Percentiles rank a stretch among this genome's conserved stretches.
phyloP scores from a whole-genome alignment of 2,329 filamentous ascomycete genomes.

The Davidsoniella virescens region DNA sequence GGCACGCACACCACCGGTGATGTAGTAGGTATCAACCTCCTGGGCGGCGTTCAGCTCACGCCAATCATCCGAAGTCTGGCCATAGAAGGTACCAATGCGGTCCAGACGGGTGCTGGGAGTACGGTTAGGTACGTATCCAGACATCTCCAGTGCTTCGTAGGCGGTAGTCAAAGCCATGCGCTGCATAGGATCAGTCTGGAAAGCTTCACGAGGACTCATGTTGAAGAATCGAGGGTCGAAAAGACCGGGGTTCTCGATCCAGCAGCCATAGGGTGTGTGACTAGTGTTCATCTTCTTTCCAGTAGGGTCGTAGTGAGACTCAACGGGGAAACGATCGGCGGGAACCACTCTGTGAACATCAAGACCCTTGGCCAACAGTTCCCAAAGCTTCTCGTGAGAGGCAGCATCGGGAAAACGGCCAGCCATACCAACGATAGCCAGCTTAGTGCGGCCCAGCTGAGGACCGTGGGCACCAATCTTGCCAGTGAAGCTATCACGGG shows the following conservation, averaged over 20 bases:
- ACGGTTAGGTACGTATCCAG: conserved; percentile 50
- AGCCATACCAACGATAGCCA: conserved; percentile 60
- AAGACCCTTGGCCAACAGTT: conserved; percentile 47
- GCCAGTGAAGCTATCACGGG: conserved; percentile 21
- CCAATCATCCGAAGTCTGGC: conserved; percentile 64
- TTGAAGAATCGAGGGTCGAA: conserved; percentile 73
- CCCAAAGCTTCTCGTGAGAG: conserved; percentile 36
- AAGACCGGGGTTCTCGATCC: conserved; percentile 49
- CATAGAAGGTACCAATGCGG: conserved; percentile 58
- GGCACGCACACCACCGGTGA: conserved; percentile 33
- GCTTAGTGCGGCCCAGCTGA: conserved; percentile 40
- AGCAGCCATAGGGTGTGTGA: conserved; percentile 55
- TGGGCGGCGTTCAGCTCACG: conserved; percentile 60
- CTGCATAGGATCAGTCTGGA: conserved; percentile 61
- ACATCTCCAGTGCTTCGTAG: conserved; percentile 67
- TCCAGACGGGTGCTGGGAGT: conserved; percentile 45
- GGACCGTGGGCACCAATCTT: conserved; percentile 31
- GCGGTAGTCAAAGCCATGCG: conserved; percentile 56
- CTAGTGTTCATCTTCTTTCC: conserved; percentile 53
- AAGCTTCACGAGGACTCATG: conserved; percentile 64
- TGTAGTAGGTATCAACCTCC: conserved; percentile 42
- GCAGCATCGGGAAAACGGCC: conserved; percentile 29
- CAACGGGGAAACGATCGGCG: conserved; percentile 48
- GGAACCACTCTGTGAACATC: conserved; percentile 51
- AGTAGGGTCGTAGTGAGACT: conserved; percentile 49